Percentiles rank a stretch among this genome's conserved stretches.
phyloP scores from a whole-genome alignment of 768 basidiomycete genomes.

The Termitomyces bulborhizus region DNA sequence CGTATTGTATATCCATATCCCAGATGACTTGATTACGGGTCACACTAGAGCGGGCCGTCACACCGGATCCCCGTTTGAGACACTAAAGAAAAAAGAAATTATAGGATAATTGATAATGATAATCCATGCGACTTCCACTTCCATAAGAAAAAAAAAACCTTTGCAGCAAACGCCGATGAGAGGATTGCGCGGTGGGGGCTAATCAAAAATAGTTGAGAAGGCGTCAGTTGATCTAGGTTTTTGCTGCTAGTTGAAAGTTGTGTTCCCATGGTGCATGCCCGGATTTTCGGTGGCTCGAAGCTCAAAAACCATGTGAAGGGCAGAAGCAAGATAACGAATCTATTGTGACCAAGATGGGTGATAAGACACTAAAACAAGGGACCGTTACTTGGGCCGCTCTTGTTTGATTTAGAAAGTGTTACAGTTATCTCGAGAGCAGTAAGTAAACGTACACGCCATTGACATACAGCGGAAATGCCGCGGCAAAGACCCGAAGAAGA shows the following conservation, averaged over 20 bases:
- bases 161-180: neutral
- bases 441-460: neutral
- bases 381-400: neutral
- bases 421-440: neutral
- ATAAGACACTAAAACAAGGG: neutral
- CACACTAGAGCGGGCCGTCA: neutral
- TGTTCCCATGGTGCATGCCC: neutral
- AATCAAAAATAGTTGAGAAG: neutral
- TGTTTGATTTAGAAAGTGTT: neutral
- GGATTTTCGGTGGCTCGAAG: neutral
- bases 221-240: neutral
- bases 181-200: neutral
- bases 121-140: neutral
- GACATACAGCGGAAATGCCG: neutral
- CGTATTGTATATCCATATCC: neutral
- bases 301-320: neutral
- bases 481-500: neutral
- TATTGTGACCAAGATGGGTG: neutral
- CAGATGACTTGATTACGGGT: neutral
- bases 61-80: neutral
- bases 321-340: neutral
- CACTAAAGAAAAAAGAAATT: neutral
- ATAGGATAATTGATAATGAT: neutral
- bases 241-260: neutral
- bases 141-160: neutral